Evolutionary conservation across 2,329 filamentous ascomycete species (phyloP).

Genomic region (Neocatenulostroma microsporum): DNA sequence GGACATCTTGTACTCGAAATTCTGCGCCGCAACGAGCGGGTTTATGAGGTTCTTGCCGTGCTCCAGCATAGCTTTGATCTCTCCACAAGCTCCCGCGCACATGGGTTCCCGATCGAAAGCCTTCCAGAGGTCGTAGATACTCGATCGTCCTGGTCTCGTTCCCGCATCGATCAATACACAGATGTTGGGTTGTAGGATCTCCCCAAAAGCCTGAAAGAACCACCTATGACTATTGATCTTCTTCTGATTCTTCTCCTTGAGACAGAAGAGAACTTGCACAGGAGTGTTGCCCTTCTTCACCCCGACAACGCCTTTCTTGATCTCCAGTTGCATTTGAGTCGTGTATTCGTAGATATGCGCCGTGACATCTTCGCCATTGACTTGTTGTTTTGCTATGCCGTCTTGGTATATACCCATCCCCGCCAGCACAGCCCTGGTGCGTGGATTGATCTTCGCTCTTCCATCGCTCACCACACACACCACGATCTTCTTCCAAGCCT

Average conservation of each 20-base stretch:
- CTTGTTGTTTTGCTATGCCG: constrained; percentile 95
- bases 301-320: constrained; percentile 83
- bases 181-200: constrained; percentile 88
- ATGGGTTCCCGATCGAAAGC: constrained; percentile 96
- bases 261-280: constrained; percentile 92
- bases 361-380: constrained; percentile 92
- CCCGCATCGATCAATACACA: constrained; percentile 94
- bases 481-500: constrained; percentile 99
- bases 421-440: constrained; percentile 81
- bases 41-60: constrained; percentile 84
- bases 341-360: constrained; percentile 96
- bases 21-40: constrained; percentile 89
- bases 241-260: constrained; percentile 99
- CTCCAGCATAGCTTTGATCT: constrained; percentile 97
- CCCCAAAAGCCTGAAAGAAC: constrained; percentile 97
- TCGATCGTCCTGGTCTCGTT: constrained; percentile 87
- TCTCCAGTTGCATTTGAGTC: constrained; percentile 73
- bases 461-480: constrained; percentile 96
- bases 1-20: constrained; percentile 99
- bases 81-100: constrained; percentile 94
- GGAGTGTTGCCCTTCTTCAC: constrained; percentile 78
- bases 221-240: constrained; percentile 99
- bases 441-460: constrained; percentile 89
- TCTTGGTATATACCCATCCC: constrained; percentile 97
- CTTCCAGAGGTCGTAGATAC: constrained; percentile 97